Conservation (phyloP, 345 rosid genomes). For the Populus alba region DNA sequence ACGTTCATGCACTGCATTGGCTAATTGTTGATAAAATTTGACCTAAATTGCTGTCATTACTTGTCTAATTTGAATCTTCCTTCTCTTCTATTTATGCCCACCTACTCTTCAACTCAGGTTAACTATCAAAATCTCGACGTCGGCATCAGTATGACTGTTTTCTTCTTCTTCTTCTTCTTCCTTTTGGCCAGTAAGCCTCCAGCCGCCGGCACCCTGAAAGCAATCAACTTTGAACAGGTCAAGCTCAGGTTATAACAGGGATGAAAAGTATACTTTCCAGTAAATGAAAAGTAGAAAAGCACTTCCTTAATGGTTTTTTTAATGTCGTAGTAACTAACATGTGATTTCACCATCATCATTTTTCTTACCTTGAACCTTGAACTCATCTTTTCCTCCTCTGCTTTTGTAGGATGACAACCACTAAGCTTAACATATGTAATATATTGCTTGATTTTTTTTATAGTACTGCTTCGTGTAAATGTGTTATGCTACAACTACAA, state of each 20-base stretch:
- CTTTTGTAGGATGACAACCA: neutral
- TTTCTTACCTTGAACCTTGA: neutral
- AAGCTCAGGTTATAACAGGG: neutral
- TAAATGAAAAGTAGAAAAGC: neutral
- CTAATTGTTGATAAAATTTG: neutral
- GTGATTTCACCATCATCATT: neutral
- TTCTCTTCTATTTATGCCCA: neutral
- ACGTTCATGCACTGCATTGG: neutral
- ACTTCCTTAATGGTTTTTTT: too few relatives aligned
- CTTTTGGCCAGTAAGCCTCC: neutral
- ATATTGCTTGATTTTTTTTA: too few relatives aligned
- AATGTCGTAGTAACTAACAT: too few relatives aligned
- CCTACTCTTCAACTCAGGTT: neutral
- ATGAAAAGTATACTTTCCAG: too few relatives aligned
- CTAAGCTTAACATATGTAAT: neutral
- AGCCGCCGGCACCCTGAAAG: neutral
- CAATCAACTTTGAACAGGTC: neutral
- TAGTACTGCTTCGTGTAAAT: too few relatives aligned
- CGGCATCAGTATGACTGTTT: neutral
- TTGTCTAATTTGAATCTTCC: neutral
- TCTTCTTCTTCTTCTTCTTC: neutral
- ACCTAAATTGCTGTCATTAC: neutral
- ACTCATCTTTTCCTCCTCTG: neutral
- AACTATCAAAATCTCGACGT: neutral
- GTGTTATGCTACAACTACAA: rapidly evolving